Conservation (phyloP, 1,284 basidiomycete species). For the Hymenochaete sp. region DNA sequence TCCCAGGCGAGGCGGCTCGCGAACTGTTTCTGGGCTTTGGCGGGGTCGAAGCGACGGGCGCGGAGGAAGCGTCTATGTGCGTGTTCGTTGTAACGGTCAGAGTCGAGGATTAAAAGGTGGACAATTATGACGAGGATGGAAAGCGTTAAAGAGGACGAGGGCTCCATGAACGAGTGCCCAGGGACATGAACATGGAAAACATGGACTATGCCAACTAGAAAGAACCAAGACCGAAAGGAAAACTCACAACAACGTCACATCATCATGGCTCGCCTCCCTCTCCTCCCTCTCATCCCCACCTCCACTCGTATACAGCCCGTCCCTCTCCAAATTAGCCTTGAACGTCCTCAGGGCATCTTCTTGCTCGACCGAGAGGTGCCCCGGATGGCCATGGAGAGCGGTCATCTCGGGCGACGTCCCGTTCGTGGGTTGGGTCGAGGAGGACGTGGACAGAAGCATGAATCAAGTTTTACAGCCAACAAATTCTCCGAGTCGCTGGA, state of each 20-base stretch:
- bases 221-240: background rate
- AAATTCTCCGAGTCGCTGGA: background rate
- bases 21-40: conserved; percentile 65
- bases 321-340: conserved; percentile 40
- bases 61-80: conserved; percentile 73
- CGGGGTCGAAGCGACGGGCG: conserved; percentile 54
- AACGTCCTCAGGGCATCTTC: conserved; percentile 41
- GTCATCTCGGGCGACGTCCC: too few species aligned
- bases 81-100: background rate
- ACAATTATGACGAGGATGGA: too few species aligned
- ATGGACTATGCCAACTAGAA: background rate
- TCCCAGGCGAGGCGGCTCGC: conserved; percentile 57
- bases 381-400: conserved; percentile 40
- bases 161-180: background rate
- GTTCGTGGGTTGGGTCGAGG: too few species aligned
- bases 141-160: too few species aligned
- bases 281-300: too few species aligned
- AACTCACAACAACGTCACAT: conserved; percentile 57
- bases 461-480: background rate
- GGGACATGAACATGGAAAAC: background rate
- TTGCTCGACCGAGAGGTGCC: conserved; percentile 42
- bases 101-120: conserved; percentile 1
- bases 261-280: conserved; percentile 46
- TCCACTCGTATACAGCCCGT: conserved; percentile 42
- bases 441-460: too few species aligned